These are phyloP conservation scores for Biscutella laevigata DNA, from an alignment of 441 rosid species.

Conservation along the genomic window DNA sequence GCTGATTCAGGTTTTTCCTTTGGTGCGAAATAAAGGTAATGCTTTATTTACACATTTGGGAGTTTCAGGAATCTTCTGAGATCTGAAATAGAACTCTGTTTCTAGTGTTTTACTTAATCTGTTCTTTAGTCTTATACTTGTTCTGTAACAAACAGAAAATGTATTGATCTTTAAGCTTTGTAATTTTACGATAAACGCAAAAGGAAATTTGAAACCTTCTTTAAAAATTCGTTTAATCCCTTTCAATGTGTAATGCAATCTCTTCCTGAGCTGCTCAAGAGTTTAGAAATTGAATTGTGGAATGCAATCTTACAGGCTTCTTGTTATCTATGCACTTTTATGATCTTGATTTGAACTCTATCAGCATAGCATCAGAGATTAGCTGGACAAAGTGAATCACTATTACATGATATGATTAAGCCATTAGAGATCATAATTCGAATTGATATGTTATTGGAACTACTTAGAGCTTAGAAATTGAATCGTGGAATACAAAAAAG, in stretches of 20 bases:
- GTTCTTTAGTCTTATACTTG: too few species aligned
- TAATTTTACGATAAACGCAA: neutral
- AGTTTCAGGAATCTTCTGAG: slow-evolving; percentile 1
- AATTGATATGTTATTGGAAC: neutral
- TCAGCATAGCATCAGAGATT: neutral
- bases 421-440: neutral
- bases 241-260: neutral
- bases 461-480: neutral
- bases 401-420: too few species aligned
- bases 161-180: slow-evolving; percentile 1
- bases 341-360: neutral
- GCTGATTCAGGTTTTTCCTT: slow-evolving; percentile 21
- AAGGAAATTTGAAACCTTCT: neutral
- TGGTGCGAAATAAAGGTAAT: slow-evolving; percentile 9
- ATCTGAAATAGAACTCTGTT: neutral
- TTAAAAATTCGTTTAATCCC: neutral
- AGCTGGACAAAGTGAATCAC: too few species aligned
- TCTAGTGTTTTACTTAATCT: slow-evolving; percentile 1
- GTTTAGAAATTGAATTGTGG: neutral
- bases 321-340: neutral
- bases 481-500: slow-evolving; percentile 6
- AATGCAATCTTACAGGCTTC: neutral
- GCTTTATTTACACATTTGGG: slow-evolving; percentile 5
- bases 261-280: neutral
- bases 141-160: too few species aligned